These are phyloP conservation scores for Gillenia trifoliata DNA, from an alignment of 306 rosid species.

Conservation along the genomic window DNA sequence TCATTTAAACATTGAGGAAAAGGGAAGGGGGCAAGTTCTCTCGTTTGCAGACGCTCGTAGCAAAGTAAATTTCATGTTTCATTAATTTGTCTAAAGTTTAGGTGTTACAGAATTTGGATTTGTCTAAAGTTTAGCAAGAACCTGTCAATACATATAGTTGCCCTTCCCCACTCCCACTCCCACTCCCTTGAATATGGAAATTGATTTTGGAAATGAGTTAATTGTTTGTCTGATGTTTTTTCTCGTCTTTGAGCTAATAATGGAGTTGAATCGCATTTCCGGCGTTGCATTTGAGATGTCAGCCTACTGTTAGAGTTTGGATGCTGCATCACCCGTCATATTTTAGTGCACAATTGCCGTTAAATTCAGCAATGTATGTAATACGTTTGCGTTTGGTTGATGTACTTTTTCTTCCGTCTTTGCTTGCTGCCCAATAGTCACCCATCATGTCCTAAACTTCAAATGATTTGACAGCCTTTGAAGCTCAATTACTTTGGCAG, in stretches of 20 bases:
- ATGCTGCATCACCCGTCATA: neutral
- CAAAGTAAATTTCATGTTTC: slow-evolving; percentile 12
- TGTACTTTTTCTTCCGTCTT: too few relatives aligned
- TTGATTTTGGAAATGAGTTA: slow-evolving; percentile 13
- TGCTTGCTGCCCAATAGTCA: too few relatives aligned
- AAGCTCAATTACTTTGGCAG: too few relatives aligned
- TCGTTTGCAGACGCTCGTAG: slow-evolving; percentile 17
- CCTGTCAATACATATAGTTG: slow-evolving; percentile 19
- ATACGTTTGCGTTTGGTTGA: too few relatives aligned
- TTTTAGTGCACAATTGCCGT: too few relatives aligned
- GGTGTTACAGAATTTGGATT: slow-evolving; percentile 14
- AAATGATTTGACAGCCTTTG: too few relatives aligned
- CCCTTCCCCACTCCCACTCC: neutral
- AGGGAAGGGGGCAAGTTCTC: slow-evolving; percentile 10
- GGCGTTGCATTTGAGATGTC: neutral
- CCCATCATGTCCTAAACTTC: too few relatives aligned
- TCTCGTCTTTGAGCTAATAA: neutral
- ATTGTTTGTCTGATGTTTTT: neutral
- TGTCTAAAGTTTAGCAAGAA: slow-evolving; percentile 25
- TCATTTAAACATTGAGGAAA: neutral
- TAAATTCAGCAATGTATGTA: too few relatives aligned
- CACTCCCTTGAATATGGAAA: neutral
- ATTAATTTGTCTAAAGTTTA: slow-evolving; percentile 17
- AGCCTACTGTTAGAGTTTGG: neutral
- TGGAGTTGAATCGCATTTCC: neutral